Evolutionary conservation across 108 stramenopile species (phyloP), one percentile per base, ranked within the genome.

Genomic region (Discostella stelligeroides): DNA sequence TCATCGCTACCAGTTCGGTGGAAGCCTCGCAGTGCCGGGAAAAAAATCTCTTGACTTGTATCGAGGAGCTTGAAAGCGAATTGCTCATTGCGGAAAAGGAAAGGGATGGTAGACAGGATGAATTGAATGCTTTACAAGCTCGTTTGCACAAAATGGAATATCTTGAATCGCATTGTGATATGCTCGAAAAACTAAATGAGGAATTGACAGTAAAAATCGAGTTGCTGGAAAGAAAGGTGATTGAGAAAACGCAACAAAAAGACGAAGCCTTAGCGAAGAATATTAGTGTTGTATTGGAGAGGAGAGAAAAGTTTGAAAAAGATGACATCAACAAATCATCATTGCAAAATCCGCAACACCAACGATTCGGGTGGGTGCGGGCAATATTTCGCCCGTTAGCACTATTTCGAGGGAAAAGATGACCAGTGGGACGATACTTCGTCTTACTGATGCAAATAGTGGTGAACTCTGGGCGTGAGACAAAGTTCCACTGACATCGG

Each of bases 1-100:
- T 76, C 61, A 76, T 76, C 28, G 75, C 75, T n/a, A 76, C 66
- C 20, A 68, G 48, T 21, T 68, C 75, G 24, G 75, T 76, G 11
- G 75, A 76, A 34, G 67, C 75, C 42, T 76, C 75, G 14, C 66
- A 63, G 38, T 42, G 27, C 8, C 75, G 75, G 0, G 75, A 76
- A 48, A 18, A 21, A 28, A 55, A 68, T 38, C 30, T 76, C 61
- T 51, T 68, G 43, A 63, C 27, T 15, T 68, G 20, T 34, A 63
- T 76, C 45, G 68, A 76, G 28, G 75, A 68, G 62, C 41, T 76
- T 51, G 68, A 76, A 56, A 48, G 61, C 41, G 75, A 76, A 53
- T 63, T 76, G 55, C 27, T 37, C 29, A 3, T 23, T 28, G 37
- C 60, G 7, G 24, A 28, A 39, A 21, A 50, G 30, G 47, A 70